Evolutionary conservation across 2,329 filamentous ascomycete genomes (phyloP).

Genomic region (Ascochyta koolunga): DNA sequence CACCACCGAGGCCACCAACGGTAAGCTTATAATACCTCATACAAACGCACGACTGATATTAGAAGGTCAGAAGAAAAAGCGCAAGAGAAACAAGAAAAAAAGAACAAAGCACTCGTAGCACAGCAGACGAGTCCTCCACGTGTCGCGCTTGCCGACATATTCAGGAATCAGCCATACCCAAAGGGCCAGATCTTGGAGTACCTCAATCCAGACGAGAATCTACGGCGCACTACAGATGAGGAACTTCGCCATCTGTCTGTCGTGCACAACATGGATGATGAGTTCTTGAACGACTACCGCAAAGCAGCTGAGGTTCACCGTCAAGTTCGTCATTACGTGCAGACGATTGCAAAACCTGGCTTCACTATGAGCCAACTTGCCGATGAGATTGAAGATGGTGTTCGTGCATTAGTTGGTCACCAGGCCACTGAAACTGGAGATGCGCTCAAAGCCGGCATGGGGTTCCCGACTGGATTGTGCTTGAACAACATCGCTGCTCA

Average conservation of each 20-base stretch:
- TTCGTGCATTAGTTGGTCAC: constrained; percentile 76
- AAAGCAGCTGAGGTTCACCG: constrained; percentile 86
- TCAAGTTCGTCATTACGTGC: constrained; percentile 81
- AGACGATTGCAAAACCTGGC: constrained; percentile 78
- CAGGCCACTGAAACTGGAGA: constrained; percentile 77
- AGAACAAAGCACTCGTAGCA: constrained; percentile 63
- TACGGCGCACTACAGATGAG: constrained; percentile 77
- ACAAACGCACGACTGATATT: background rate
- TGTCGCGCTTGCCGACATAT: constrained; percentile 72
- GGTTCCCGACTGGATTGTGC: constrained; percentile 82
- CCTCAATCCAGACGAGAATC: constrained; percentile 67
- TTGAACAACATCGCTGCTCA: constrained; percentile 84
- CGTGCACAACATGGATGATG: constrained; percentile 72
- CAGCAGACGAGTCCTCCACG: constrained; percentile 76
- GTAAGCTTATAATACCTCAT: background rate
- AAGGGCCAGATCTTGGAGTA: constrained; percentile 79
- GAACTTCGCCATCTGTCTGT: constrained; percentile 74
- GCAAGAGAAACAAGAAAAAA: constrained; percentile 72
- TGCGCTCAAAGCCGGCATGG: constrained; percentile 77
- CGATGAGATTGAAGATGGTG: constrained; percentile 80
- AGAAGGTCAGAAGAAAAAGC: constrained; percentile 72
- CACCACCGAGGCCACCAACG: constrained; percentile 27
- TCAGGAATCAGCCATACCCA: constrained; percentile 71
- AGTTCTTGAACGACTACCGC: constrained; percentile 79
- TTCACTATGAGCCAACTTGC: constrained; percentile 79